phyloP scores from a whole-genome alignment of 2,329 filamentous ascomycete genomes.

The Diaporthe destruens region DNA sequence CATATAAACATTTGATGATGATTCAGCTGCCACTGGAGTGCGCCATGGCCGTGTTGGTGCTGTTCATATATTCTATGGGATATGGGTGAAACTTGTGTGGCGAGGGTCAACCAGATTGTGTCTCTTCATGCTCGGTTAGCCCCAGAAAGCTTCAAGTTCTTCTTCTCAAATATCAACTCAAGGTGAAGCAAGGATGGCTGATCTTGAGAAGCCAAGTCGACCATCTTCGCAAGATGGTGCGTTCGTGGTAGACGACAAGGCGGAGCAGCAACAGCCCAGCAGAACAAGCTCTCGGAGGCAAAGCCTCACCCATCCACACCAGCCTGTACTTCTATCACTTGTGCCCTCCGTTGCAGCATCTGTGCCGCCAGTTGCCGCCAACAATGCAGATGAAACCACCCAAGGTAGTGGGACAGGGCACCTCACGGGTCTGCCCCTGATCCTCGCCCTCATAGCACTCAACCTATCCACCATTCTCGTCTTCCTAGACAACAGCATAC shows the following conservation, averaged over 20 bases:
- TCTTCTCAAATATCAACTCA: background rate
- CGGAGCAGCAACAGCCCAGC: background rate
- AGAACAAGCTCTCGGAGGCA: background rate
- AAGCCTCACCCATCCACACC: background rate
- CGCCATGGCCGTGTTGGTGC: background rate
- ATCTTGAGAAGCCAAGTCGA: background rate
- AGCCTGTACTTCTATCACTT: slow-evolving; percentile 16
- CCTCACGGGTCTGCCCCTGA: background rate
- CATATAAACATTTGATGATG: background rate
- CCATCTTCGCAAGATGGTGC: background rate
- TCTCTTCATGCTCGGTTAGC: background rate
- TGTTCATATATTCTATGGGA: slow-evolving; percentile 1
- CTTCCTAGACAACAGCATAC: slow-evolving; percentile 28
- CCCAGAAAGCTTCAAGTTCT: background rate
- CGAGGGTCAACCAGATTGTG: background rate
- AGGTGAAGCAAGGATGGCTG: background rate
- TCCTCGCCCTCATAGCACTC: slow-evolving; percentile 5
- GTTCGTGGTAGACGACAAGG: background rate
- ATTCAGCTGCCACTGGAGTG: background rate
- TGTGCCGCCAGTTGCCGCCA: background rate
- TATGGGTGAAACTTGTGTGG: background rate
- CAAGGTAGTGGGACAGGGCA: background rate
- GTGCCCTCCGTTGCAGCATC: slow-evolving; percentile 16
- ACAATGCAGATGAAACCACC: background rate
- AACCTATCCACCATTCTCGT: slow-evolving; percentile 9